Evolutionary conservation across 345 rosid genomes (phyloP).

Genomic region (Viola odorata): DNA sequence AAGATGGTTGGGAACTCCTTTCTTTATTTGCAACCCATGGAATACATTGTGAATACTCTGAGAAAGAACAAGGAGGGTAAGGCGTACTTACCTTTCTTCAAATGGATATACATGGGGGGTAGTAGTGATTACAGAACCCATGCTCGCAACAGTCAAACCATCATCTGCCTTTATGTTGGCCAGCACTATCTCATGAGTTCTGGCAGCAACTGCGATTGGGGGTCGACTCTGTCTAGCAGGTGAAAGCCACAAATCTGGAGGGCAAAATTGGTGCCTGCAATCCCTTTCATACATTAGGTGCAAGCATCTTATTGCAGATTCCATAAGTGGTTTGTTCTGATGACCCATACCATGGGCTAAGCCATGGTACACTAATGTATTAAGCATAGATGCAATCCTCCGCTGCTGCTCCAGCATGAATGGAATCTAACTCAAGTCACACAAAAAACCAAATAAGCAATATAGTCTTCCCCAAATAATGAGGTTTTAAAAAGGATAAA

Average conservation of each 20-base stretch:
- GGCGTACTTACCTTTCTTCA: constrained; percentile 68
- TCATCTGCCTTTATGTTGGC: constrained; percentile 45
- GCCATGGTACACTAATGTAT: constrained; percentile 82
- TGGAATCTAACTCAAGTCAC: constrained; percentile 55
- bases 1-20: too few relatives aligned
- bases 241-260: constrained; percentile 85
- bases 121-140: constrained; percentile 65
- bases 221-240: constrained; percentile 79
- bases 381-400: constrained; percentile 72
- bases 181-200: constrained; percentile 66
- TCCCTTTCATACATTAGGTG: constrained; percentile 93
- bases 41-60: background rate
- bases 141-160: constrained; percentile 38
- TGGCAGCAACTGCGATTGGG: constrained; percentile 81
- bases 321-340: constrained; percentile 64
- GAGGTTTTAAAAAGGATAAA: background rate
- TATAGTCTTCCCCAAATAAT: background rate
- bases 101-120: constrained; percentile 92
- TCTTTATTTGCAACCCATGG: background rate
- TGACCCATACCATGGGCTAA: constrained; percentile 41
- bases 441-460: constrained; percentile 21
- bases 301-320: constrained; percentile 81
- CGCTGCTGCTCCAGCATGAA: constrained; percentile 77
- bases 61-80: background rate
- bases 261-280: constrained; percentile 87